Evolutionary conservation across 441 rosid genomes (phyloP).

Genomic region (Omphalea diandra): DNA sequence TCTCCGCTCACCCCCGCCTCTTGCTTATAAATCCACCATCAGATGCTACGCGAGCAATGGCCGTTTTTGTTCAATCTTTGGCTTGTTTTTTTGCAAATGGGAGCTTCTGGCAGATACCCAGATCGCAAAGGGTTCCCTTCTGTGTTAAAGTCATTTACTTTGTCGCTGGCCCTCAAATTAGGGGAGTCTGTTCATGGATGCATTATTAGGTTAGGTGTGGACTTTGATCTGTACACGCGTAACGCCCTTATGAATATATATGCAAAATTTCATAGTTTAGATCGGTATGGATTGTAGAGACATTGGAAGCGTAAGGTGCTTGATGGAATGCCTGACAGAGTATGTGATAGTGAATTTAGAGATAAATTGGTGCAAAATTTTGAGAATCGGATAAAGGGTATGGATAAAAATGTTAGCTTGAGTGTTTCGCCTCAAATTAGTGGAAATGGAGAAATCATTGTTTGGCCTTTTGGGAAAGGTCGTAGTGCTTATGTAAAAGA

Average conservation of each 20-base stretch:
- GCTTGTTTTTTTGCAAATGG: conserved; percentile 50
- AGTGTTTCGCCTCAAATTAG: conserved; percentile 5
- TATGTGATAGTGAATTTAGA: not conserved
- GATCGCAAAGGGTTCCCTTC: conserved; percentile 70
- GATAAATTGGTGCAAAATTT: not conserved
- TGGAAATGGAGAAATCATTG: not conserved
- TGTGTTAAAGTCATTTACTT: conserved; percentile 61
- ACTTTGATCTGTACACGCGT: conserved; percentile 57
- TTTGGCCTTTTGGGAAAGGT: not conserved
- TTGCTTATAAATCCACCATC: conserved; percentile 74
- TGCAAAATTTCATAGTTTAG: too few species aligned
- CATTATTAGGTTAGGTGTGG: conserved; percentile 59
- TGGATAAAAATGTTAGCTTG: not conserved
- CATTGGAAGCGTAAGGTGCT: conserved; percentile 20
- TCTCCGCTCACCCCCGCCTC: conserved; percentile 46
- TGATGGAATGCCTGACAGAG: conserved; percentile 43
- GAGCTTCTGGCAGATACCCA: conserved; percentile 53
- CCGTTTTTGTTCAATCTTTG: conserved; percentile 40
- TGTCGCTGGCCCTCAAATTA: conserved; percentile 49
- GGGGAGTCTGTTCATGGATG: conserved; percentile 83
- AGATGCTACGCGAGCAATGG: conserved; percentile 57
- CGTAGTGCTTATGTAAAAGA: not conserved
- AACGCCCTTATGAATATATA: too few species aligned
- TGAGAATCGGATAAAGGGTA: conserved; percentile 2
- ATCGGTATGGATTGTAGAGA: too few species aligned